A percentile compares a stretch with the other conserved stretches of the same genome.
Evolutionary conservation across 2,329 filamentous ascomycete species (phyloP).

Genomic region (Juglanconis juglandina): DNA sequence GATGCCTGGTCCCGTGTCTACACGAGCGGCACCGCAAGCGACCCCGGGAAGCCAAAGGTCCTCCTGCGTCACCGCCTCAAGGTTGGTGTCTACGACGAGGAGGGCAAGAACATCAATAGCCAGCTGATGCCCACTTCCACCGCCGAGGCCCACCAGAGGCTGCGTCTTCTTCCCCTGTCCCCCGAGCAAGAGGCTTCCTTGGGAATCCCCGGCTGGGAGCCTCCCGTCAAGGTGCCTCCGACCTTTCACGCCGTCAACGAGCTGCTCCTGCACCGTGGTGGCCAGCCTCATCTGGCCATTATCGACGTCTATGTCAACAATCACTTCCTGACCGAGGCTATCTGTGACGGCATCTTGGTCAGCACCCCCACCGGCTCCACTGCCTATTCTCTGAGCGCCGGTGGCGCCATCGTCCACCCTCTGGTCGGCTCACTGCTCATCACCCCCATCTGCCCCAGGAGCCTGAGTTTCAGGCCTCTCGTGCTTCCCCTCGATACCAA

Average conservation of each 20-base stretch:
- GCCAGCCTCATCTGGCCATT: slow-evolving; percentile 83
- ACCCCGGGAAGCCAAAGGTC: slow-evolving; percentile 66
- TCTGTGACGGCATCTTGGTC: slow-evolving; percentile 91
- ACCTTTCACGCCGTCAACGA: slow-evolving; percentile 82
- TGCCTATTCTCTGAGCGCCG: slow-evolving; percentile 89
- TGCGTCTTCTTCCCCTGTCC: slow-evolving; percentile 25
- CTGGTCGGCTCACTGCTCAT: slow-evolving; percentile 83
- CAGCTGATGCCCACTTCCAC: slow-evolving; percentile 46
- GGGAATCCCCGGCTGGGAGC: slow-evolving; percentile 12
- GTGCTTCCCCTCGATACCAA: slow-evolving; percentile 84
- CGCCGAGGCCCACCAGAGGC: slow-evolving; percentile 37
- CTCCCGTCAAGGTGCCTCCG: slow-evolving; percentile 27
- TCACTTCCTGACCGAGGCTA: slow-evolving; percentile 86
- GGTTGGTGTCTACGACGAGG: slow-evolving; percentile 75
- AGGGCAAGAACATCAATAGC: slow-evolving; percentile 59
- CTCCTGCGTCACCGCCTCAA: slow-evolving; percentile 82
- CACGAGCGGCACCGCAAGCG: slow-evolving; percentile 60
- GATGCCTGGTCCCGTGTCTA: slow-evolving; percentile 89
- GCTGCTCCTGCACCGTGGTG: slow-evolving; percentile 86
- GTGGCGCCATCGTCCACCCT: slow-evolving; percentile 91
- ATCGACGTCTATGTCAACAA: slow-evolving; percentile 89
- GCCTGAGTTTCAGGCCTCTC: slow-evolving; percentile 85
- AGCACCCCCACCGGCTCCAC: slow-evolving; percentile 93
- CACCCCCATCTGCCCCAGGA: slow-evolving; percentile 91
- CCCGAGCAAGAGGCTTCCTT: slow-evolving; percentile 17